Conservation (phyloP, 257 asterid genomes). For the Euphrasia confusa region DNA sequence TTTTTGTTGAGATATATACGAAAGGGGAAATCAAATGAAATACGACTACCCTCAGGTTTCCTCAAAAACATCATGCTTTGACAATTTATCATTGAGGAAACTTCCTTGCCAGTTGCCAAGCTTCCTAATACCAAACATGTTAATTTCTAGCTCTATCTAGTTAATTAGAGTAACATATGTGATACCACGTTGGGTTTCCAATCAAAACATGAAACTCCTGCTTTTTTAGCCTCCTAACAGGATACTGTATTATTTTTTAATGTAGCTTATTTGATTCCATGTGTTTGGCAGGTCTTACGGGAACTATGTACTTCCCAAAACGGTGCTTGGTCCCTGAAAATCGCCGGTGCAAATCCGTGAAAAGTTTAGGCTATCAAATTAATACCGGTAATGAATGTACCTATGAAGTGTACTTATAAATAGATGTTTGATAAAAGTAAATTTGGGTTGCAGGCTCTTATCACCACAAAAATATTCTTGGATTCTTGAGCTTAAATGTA, state of each 20-base stretch:
- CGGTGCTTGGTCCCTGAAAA: conserved; percentile 59
- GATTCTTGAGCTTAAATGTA: neutral
- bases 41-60: neutral
- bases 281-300: conserved; percentile 54
- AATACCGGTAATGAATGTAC: conserved; percentile 14
- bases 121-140: neutral
- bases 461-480: conserved; percentile 1
- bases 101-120: neutral
- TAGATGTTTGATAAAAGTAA: neutral
- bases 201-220: too few species aligned
- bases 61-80: neutral
- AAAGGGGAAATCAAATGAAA: too few species aligned
- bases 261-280: neutral
- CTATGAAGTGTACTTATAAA: conserved; percentile 4
- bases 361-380: conserved; percentile 13
- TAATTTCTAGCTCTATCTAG: neutral
- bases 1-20: neutral
- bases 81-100: neutral
- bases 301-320: conserved; percentile 60
- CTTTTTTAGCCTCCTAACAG: neutral
- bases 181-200: neutral
- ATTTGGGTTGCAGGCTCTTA: neutral
- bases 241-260: neutral
- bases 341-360: conserved; percentile 44
- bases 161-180: neutral